Evolutionary conservation across 371 early-diverging fungal genomes (phyloP).

Genomic region (Syncephalastrum racemosum): DNA sequence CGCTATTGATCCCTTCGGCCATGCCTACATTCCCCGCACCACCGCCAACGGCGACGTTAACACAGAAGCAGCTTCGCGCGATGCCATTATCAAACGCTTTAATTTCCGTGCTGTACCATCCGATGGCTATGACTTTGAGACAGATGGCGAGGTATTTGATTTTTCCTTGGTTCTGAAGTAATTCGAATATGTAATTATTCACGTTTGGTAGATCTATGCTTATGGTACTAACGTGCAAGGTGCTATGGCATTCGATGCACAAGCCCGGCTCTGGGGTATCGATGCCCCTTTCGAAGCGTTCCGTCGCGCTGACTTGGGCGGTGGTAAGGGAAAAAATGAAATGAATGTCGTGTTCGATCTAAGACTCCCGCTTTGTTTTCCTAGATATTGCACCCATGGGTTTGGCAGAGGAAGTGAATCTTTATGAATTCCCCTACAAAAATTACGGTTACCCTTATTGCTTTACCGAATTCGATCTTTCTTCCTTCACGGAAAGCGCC

Average conservation of each 20-base stretch:
- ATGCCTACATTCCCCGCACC: constrained; percentile 33
- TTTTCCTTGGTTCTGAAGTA: neutral
- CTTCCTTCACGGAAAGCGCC: constrained; percentile 12
- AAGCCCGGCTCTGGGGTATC: constrained; percentile 45
- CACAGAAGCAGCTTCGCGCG: constrained; percentile 4
- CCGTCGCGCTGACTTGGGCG: constrained; percentile 19
- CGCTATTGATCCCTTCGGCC: constrained; percentile 41
- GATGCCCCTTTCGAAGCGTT: constrained; percentile 26
- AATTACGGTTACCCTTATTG: constrained; percentile 48
- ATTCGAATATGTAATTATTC: neutral
- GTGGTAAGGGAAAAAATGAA: constrained; percentile 10
- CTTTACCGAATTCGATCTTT: constrained; percentile 34
- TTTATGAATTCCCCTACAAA: constrained; percentile 28
- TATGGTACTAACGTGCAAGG: constrained; percentile 39
- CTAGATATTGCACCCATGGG: constrained; percentile 23
- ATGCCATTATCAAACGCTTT: constrained; percentile 44
- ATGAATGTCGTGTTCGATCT: neutral
- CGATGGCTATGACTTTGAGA: constrained; percentile 36
- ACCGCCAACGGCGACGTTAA: constrained; percentile 13
- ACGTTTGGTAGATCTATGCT: constrained; percentile 21
- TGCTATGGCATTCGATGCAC: constrained; percentile 42
- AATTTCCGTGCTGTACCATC: constrained; percentile 35
- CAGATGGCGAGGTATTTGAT: constrained; percentile 28
- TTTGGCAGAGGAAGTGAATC: constrained; percentile 43
- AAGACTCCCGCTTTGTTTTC: neutral